These are phyloP conservation scores for Orbilia blumenaviensis DNA, from an alignment of 2,329 filamentous ascomycete genomes.

Conservation along the genomic window DNA sequence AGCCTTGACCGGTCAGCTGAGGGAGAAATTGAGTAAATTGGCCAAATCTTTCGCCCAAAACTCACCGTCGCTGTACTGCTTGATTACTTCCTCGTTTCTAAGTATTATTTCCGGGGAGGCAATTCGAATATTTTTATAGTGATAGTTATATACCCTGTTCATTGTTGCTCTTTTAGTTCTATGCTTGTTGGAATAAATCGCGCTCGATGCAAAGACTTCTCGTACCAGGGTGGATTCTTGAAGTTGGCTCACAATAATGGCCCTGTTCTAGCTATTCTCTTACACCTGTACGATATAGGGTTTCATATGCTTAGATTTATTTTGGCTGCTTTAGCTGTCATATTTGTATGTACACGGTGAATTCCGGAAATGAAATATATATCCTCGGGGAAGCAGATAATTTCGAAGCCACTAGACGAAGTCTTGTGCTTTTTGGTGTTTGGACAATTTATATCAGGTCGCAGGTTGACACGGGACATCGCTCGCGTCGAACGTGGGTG, in stretches of 20 bases:
- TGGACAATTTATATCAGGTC: too few species aligned
- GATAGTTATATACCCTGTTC: slow-evolving; percentile 9
- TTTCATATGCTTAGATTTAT: slow-evolving; percentile 1
- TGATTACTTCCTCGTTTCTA: background rate
- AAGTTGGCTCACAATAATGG: background rate
- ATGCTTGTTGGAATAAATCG: background rate
- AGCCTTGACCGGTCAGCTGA: slow-evolving; percentile 30
- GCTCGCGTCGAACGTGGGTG: background rate
- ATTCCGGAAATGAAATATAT: background rate
- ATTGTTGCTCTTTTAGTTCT: background rate
- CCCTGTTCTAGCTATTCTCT: background rate
- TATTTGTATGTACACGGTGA: slow-evolving; percentile 3
- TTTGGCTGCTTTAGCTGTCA: background rate
- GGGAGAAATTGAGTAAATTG: slow-evolving; percentile 23
- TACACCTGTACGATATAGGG: slow-evolving; percentile 32
- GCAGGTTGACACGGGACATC: background rate
- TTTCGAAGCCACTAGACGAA: too few species aligned
- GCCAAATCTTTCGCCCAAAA: background rate
- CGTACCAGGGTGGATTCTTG: background rate
- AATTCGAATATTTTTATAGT: slow-evolving; percentile 2
- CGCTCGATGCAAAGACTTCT: background rate
- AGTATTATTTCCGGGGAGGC: slow-evolving; percentile 1
- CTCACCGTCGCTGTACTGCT: background rate
- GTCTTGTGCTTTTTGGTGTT: too few species aligned
- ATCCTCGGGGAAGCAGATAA: background rate